These are phyloP conservation scores for Phytopythium cucurbitacearum DNA, from an alignment of 352 stramenopile species.

Conservation along the genomic window DNA sequence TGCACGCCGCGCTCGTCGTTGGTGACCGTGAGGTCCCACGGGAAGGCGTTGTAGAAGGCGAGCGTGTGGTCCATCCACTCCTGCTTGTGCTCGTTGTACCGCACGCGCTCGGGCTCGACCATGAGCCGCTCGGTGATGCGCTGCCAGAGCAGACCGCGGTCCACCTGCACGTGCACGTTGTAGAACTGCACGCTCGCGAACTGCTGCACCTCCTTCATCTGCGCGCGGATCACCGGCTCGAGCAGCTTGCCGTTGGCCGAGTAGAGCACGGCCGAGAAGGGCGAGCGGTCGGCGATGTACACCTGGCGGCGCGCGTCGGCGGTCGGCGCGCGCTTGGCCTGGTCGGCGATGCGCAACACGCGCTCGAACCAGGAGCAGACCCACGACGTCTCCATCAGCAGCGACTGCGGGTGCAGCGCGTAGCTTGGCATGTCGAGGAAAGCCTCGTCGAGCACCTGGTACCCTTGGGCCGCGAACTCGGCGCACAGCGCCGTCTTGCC, in stretches of 20 bases:
- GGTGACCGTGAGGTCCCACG: constrained; percentile 68
- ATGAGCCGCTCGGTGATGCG: constrained; percentile 64
- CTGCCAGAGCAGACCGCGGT: constrained; percentile 68
- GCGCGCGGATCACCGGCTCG: constrained; percentile 75
- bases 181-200: constrained; percentile 80
- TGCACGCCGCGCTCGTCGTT: constrained; percentile 61
- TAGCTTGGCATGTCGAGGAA: constrained; percentile 89
- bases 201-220: constrained; percentile 79
- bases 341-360: constrained; percentile 64
- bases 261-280: constrained; percentile 85
- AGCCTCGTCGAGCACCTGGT: constrained; percentile 79
- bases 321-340: constrained; percentile 29
- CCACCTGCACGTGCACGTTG: constrained; percentile 78
- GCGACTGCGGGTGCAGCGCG: constrained; percentile 81
- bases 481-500: constrained; percentile 80
- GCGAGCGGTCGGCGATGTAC: constrained; percentile 83
- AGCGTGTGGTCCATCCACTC: constrained; percentile 84
- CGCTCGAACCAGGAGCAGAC: constrained; percentile 89
- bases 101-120: constrained; percentile 66
- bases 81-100: constrained; percentile 81
- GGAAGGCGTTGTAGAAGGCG: constrained; percentile 73
- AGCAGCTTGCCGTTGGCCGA: constrained; percentile 61
- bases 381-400: constrained; percentile 90
- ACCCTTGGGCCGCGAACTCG: constrained; percentile 73
- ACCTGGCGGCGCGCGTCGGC: constrained; percentile 36